phyloP scores from a whole-genome alignment of 2,329 filamentous ascomycete species.

The Thyridium curvatum region DNA sequence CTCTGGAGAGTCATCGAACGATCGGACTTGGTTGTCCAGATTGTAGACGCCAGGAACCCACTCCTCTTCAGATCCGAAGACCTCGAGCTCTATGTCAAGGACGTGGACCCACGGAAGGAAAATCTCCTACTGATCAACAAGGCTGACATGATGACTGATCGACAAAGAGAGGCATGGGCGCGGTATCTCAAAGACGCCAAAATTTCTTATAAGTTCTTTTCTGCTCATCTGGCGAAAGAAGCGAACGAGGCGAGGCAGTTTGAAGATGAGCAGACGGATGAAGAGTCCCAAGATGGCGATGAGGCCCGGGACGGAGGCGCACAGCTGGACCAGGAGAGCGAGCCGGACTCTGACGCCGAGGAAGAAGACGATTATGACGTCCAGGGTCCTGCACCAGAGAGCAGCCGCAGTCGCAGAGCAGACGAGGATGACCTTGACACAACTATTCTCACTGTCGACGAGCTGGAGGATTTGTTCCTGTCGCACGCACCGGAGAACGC shows the following conservation, averaged over 20 bases:
- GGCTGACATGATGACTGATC: slow-evolving; percentile 94
- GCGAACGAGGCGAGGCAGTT: slow-evolving; percentile 68
- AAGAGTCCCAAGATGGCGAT: slow-evolving; percentile 20
- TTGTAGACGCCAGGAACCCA: slow-evolving; percentile 94
- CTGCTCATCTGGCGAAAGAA: slow-evolving; percentile 85
- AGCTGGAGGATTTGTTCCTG: slow-evolving; percentile 85
- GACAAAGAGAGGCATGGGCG: slow-evolving; percentile 79
- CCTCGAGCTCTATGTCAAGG: slow-evolving; percentile 88
- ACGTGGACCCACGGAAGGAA: slow-evolving; percentile 79
- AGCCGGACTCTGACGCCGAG: slow-evolving; percentile 15
- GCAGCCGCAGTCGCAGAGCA: slow-evolving; percentile 18
- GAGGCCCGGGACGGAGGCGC: no score
- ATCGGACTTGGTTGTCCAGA: slow-evolving; percentile 93
- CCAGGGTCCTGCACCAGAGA: slow-evolving; percentile 7
- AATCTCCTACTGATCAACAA: slow-evolving; percentile 96
- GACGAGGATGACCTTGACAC: slow-evolving; percentile 52
- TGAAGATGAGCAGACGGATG: slow-evolving; percentile 32
- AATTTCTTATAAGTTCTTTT: slow-evolving; percentile 95
- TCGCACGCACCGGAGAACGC: slow-evolving; percentile 53
- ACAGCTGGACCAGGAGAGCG: not conserved
- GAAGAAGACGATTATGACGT: slow-evolving; percentile 22
- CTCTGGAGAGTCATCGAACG: slow-evolving; percentile 97
- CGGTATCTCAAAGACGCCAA: slow-evolving; percentile 73
- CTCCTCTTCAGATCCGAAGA: slow-evolving; percentile 92
- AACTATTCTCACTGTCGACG: slow-evolving; percentile 84